These are phyloP conservation scores for Cutaneotrichosporon dermatis DNA, from an alignment of 1,284 basidiomycete species.

Conservation along the genomic window DNA sequence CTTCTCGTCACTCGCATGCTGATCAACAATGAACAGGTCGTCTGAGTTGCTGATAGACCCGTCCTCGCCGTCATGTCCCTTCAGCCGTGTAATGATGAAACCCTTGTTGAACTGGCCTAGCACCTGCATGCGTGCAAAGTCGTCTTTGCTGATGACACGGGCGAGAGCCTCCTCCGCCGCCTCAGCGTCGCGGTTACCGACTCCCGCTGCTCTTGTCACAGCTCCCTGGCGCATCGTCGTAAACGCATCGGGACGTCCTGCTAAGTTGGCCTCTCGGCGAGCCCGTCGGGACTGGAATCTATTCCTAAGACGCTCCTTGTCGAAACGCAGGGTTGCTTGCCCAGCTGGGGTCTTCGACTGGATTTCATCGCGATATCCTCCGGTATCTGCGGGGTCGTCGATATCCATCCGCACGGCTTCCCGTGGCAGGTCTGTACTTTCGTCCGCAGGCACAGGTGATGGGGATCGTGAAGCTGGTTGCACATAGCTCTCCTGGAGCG, in stretches of 20 bases:
- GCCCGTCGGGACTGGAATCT: slow-evolving; percentile 20
- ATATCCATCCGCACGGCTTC: slow-evolving; percentile 6
- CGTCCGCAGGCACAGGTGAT: neutral
- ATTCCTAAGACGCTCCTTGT: slow-evolving; percentile 27
- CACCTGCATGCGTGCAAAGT: slow-evolving; percentile 80
- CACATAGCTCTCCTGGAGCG: too few relatives aligned
- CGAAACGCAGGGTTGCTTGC: slow-evolving; percentile 37
- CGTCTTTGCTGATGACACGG: slow-evolving; percentile 78
- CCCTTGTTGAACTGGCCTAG: slow-evolving; percentile 95
- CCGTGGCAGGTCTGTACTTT: neutral
- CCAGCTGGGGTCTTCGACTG: slow-evolving; percentile 26
- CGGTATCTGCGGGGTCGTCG: neutral
- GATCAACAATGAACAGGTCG: slow-evolving; percentile 81
- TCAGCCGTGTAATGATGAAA: slow-evolving; percentile 80
- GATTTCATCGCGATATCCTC: slow-evolving; percentile 39
- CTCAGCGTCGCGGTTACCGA: slow-evolving; percentile 59
- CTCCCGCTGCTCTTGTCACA: slow-evolving; percentile 53
- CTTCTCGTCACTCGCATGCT: slow-evolving; percentile 78
- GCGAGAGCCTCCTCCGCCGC: slow-evolving; percentile 69
- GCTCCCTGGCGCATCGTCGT: slow-evolving; percentile 22
- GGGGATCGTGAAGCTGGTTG: too few relatives aligned
- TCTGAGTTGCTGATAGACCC: slow-evolving; percentile 53
- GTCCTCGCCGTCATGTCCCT: slow-evolving; percentile 22
- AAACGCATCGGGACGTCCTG: slow-evolving; percentile 28
- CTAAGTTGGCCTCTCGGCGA: neutral